phyloP scores from a whole-genome alignment of 129 eudicot species.

The Pulicaria dysenterica region DNA sequence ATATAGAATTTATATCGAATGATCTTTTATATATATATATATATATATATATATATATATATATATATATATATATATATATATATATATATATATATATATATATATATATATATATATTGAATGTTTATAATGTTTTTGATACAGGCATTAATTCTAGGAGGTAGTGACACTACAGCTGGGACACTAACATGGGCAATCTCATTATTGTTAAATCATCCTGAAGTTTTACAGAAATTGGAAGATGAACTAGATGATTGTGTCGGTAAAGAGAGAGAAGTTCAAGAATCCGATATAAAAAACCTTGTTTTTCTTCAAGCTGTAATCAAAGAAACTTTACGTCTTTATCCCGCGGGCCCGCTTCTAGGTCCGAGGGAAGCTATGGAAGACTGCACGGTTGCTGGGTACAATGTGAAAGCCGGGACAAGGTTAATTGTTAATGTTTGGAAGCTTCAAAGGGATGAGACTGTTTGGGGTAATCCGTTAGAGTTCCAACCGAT shows the following conservation, averaged over 20 bases:
- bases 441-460: slow-evolving; percentile 42
- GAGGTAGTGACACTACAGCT: slow-evolving; percentile 29
- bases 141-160: slow-evolving; percentile 31
- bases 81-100: too few relatives aligned
- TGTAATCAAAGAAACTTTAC: slow-evolving; percentile 38
- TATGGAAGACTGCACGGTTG: slow-evolving; percentile 17
- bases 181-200: slow-evolving; percentile 41
- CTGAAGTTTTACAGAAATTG: slow-evolving; percentile 4
- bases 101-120: background rate
- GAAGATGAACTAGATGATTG: slow-evolving; percentile 33
- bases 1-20: too few relatives aligned
- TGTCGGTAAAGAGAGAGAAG: slow-evolving; percentile 38
- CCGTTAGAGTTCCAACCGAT: slow-evolving; percentile 36
- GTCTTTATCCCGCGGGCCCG: slow-evolving; percentile 36
- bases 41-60: too few relatives aligned
- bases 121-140: background rate
- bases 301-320: slow-evolving; percentile 36
- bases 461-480: slow-evolving; percentile 33
- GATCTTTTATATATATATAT: too few relatives aligned
- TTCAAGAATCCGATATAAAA: slow-evolving; percentile 36
- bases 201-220: slow-evolving; percentile 37
- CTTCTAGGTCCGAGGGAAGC: slow-evolving; percentile 29
- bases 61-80: too few relatives aligned
- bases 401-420: slow-evolving; percentile 38
- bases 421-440: slow-evolving; percentile 37